phyloP scores from a whole-genome alignment of 1,284 basidiomycete species.

The Rhodotorula glutinis region DNA sequence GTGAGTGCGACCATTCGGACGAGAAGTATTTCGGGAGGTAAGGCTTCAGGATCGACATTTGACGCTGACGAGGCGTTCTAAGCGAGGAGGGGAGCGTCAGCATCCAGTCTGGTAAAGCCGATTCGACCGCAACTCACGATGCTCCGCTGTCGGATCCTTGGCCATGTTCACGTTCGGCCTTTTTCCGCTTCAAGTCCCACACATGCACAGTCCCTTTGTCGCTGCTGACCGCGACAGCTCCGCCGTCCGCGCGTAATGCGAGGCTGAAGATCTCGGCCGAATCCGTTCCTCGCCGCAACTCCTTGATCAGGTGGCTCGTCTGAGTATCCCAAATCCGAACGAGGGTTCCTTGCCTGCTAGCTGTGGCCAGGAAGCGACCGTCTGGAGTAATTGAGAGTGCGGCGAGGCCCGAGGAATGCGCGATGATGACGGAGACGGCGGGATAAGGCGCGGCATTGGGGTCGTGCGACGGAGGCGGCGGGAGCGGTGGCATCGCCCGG shows the following conservation, averaged over 20 bases:
- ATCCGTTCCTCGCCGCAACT: slow-evolving; percentile 82
- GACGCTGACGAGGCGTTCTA: slow-evolving; percentile 34
- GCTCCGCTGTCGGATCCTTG: slow-evolving; percentile 27
- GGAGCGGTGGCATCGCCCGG: slow-evolving; percentile 53
- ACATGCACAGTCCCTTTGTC: slow-evolving; percentile 96
- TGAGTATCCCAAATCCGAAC: slow-evolving; percentile 82
- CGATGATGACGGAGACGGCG: slow-evolving; percentile 67
- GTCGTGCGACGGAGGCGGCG: slow-evolving; percentile 53
- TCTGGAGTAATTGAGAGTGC: slow-evolving; percentile 72
- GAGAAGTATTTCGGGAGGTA: slow-evolving; percentile 83
- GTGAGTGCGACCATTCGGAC: slow-evolving; percentile 88
- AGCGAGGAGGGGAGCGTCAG: no score
- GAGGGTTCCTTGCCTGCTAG: slow-evolving; percentile 78
- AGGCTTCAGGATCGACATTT: slow-evolving; percentile 44
- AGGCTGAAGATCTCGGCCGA: slow-evolving; percentile 89
- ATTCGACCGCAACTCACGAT: slow-evolving; percentile 5
- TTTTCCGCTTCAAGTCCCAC: slow-evolving; percentile 62
- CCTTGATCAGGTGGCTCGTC: slow-evolving; percentile 64
- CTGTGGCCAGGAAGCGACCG: slow-evolving; percentile 77
- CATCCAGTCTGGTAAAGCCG: no score
- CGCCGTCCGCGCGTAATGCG: slow-evolving; percentile 57
- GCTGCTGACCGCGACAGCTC: slow-evolving; percentile 81
- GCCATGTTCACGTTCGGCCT: slow-evolving; percentile 25
- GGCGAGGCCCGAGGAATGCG: slow-evolving; percentile 75
- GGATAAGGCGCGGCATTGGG: slow-evolving; percentile 34